Base-by-base conservation (phyloP, 1,284 basidiomycete genomes). In the Pseudozyma tsukubaensis region DNA sequence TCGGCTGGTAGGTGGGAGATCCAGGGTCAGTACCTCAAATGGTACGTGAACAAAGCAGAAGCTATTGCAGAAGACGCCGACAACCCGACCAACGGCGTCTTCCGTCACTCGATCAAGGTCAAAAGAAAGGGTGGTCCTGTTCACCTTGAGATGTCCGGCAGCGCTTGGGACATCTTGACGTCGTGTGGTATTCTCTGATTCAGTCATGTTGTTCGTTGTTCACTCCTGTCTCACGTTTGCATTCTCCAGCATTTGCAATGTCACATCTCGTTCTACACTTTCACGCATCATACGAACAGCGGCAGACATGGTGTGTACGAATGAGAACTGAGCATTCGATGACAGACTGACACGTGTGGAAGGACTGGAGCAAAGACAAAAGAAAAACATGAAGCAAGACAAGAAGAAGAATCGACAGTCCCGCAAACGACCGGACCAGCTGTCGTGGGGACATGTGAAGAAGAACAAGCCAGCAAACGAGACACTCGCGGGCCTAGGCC, bases 1-100 rank as follows among this genome's bases (percentile, higher is more conserved):
- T 91, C 91, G 3, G 87, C 87, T 1, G 94, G 94, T 1, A 82
- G 87, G 40, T 93, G 89, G 87, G 87, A 88, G 65, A 86, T 92
- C 9, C 86, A 89, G 9, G 93, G 92, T 2, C 88, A 89, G 86
- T 88, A 86, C 39, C 84, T 98, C 56, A 88, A 88, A 74, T 98
- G 95, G 95, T 94, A 90, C 88, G 95, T 97, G 21, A 59, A 50
- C 53, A 69, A 57, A 36, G 50, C 64, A 14, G 57, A 72, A 32
- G 70, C 70, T 14, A 72, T 72, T 39, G 64, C 70, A 11, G 53
- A 64, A 29, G 57, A 72, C n/a, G 60, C 60, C 4, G 60, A 42
- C 16, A 56, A 51, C 13, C 49, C 56, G 29, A 29, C 65, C 37
- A 32, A 66, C 13, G 60, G 64, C 6, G 50, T 58, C 19, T 67